phyloP scores from a whole-genome alignment of 805 yeast genomes.

The Nakazawaea populi region DNA sequence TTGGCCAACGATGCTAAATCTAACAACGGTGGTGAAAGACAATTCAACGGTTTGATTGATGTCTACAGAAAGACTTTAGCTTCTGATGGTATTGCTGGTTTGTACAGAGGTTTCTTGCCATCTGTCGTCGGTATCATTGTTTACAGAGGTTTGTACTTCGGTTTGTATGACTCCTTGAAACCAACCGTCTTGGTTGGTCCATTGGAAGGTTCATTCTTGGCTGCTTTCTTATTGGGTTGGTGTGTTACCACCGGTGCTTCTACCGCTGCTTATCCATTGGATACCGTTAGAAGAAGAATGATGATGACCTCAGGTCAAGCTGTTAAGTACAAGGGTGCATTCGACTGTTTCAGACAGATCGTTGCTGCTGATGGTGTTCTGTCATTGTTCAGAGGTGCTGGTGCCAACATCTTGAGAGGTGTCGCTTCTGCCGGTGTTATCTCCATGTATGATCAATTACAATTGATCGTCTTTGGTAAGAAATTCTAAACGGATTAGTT shows the following conservation, averaged over 20 bases:
- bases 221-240: slow-evolving; percentile 97
- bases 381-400: slow-evolving; percentile 97
- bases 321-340: slow-evolving; percentile 92
- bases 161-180: slow-evolving; percentile 94
- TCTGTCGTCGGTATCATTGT: slow-evolving; percentile 96
- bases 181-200: slow-evolving; percentile 93
- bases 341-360: slow-evolving; percentile 86
- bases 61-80: slow-evolving; percentile 95
- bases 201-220: slow-evolving; percentile 89
- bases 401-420: slow-evolving; percentile 99
- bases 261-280: slow-evolving; percentile 98
- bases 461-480: slow-evolving; percentile 92
- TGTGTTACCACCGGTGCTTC: slow-evolving; percentile 97
- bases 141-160: slow-evolving; percentile 99
- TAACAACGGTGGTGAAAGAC: slow-evolving; percentile 87
- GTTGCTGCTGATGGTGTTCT: slow-evolving; percentile 93
- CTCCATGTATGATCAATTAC: slow-evolving; percentile 96
- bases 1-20: slow-evolving; percentile 97
- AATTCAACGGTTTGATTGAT: slow-evolving; percentile 95
- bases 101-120: slow-evolving; percentile 99
- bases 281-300: slow-evolving; percentile 99
- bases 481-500: slow-evolving; percentile 61
- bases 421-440: slow-evolving; percentile 99
- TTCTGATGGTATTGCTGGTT: slow-evolving; percentile 96
- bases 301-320: slow-evolving; percentile 99